A percentile compares a stretch with the other conserved stretches of the same genome.
Conservation (phyloP, 148 eudicot species). For the Linanthus parryae region DNA sequence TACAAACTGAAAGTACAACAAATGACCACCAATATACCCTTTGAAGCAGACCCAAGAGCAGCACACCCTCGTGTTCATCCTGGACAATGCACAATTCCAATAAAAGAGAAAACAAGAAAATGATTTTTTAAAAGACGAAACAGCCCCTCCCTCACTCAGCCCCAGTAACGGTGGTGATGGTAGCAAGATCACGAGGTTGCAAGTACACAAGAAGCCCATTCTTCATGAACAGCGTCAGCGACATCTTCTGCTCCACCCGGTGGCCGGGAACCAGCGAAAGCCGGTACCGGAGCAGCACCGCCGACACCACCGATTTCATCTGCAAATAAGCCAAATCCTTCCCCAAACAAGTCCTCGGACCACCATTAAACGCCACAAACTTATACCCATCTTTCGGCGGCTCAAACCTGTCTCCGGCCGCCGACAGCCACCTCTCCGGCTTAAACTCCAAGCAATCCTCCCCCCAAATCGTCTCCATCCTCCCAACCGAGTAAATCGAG, state of each 20-base stretch:
- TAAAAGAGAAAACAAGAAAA: no score
- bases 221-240: constrained; percentile 80
- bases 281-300: constrained; percentile 70
- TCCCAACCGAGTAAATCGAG: constrained; percentile 78
- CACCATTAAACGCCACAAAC: constrained; percentile 86
- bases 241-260: constrained; percentile 82
- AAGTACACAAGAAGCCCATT: constrained; percentile 63
- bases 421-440: constrained; percentile 79
- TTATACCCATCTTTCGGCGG: constrained; percentile 63
- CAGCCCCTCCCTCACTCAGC: constrained; percentile 7
- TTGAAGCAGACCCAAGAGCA: no score
- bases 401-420: constrained; percentile 42
- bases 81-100: no score
- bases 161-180: constrained; percentile 3
- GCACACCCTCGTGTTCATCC: no score
- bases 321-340: constrained; percentile 87
- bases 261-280: constrained; percentile 61
- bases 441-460: constrained; percentile 82
- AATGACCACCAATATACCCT: no score
- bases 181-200: constrained; percentile 49
- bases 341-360: constrained; percentile 90
- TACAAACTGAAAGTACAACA: no score
- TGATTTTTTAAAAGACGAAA: not conserved
- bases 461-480: constrained; percentile 84
- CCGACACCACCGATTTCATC: constrained; percentile 85